Base-by-base conservation (phyloP, 225 moss, liverwort and hornwort genomes). In the Thuidium tamariscinum region DNA sequence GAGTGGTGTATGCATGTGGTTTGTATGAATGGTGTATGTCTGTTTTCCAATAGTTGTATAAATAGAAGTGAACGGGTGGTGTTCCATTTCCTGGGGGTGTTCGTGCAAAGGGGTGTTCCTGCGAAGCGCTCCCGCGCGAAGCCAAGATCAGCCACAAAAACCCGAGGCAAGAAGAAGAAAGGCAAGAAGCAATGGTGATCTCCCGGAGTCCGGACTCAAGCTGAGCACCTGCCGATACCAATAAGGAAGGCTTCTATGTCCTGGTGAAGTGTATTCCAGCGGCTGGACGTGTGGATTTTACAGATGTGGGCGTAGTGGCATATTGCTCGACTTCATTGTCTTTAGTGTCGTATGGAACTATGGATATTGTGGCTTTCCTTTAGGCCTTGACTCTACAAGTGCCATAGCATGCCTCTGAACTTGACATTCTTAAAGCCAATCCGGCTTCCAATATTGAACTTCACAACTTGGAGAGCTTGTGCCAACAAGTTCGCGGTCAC, bases 131-230 rank as follows among this genome's bases (percentile, higher is more conserved):
- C 92, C 77, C 88, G 93, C 64, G 88, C 91, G 16, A 66, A 92
- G 76, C 94, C 91, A 86, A 93, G 89, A 85, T 90, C 91, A 44
- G 86, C 89, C 77, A 88, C 91, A 10, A 97, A 96, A 87, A 88
- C 94, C 75, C 94, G 95, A 87, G 91, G 91, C 91, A 97, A 97
- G 91, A 97, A 94, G 77, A 94, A 96, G 83, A 97, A 97, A 90
- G 96, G 96, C 84, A 97, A 96, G 90, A 96, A 95, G 92, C 95
- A 95, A 85, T 97, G 96, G 96, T 97, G 92, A 93, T 79, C 46
- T 46, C 42, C 56, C 26, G 15, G 65, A 25, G 41, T 62, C 30
- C 16, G 34, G 36, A 49, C 71, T 59, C 7, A 52, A 83, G 74
- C 79, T 46, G 77, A 87, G 81, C 78, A 42, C 83, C n/a, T 70